Evolutionary conservation across 2,329 filamentous ascomycete species (phyloP).

Genomic region (Cercospora janseana): DNA sequence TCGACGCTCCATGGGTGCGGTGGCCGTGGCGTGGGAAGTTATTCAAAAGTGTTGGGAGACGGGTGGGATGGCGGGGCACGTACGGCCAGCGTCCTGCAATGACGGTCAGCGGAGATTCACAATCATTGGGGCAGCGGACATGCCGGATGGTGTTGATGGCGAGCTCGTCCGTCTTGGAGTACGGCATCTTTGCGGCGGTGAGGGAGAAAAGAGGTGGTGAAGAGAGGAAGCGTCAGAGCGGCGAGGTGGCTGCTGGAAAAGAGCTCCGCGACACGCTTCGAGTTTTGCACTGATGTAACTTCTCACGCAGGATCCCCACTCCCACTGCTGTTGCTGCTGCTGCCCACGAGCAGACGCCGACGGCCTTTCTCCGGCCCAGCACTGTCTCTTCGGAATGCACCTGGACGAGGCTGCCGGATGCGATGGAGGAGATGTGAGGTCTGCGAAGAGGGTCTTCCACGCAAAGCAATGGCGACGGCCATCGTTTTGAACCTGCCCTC

Average conservation of each 20-base stretch:
- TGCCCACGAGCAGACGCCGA: slow-evolving; percentile 6
- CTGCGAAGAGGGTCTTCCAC: neutral
- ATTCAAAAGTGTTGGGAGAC: slow-evolving; percentile 12
- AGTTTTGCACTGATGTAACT: slow-evolving; percentile 11
- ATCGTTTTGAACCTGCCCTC: no score
- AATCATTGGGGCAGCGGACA: neutral
- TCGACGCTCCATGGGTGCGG: slow-evolving; percentile 33
- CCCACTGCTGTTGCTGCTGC: neutral
- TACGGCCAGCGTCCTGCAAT: slow-evolving; percentile 25
- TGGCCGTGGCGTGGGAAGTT: slow-evolving; percentile 13
- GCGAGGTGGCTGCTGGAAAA: neutral
- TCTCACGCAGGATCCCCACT: slow-evolving; percentile 1
- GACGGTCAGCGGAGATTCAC: slow-evolving; percentile 94
- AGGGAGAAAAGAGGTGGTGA: neutral
- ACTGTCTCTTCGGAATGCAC: neutral
- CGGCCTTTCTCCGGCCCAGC: slow-evolving; percentile 1
- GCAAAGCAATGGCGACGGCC: neutral
- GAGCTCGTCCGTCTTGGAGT: slow-evolving; percentile 80
- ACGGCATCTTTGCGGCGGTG: slow-evolving; percentile 66
- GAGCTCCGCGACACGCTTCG: neutral
- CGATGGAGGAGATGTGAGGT: neutral
- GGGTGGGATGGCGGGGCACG: slow-evolving; percentile 8
- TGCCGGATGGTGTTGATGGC: slow-evolving; percentile 95
- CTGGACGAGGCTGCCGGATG: neutral
- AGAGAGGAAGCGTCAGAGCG: neutral